Conservation (phyloP, 1,284 basidiomycete genomes). For the Ustilago shanxiensis region DNA sequence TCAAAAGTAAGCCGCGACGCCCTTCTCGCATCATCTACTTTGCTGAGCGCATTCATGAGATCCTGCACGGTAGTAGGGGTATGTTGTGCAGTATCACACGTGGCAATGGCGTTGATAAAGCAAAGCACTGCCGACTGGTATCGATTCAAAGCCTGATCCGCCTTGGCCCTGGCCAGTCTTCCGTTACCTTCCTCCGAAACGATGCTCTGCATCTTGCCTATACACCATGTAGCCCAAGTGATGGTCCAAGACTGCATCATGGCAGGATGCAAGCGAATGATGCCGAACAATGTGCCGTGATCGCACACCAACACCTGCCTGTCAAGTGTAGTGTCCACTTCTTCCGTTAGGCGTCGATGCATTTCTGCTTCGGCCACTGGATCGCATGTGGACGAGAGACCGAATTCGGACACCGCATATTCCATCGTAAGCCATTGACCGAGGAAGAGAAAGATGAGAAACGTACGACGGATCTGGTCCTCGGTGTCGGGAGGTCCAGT, state of each 20-base stretch:
- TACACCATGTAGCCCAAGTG: slow-evolving; percentile 33
- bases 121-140: slow-evolving; percentile 38
- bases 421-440: slow-evolving; percentile 32
- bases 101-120: slow-evolving; percentile 37
- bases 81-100: slow-evolving; percentile 26
- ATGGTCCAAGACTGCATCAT: slow-evolving; percentile 49
- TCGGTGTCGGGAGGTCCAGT: slow-evolving; percentile 30
- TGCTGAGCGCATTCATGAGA: slow-evolving; percentile 18
- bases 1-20: slow-evolving; percentile 18
- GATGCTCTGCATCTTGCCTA: slow-evolving; percentile 26
- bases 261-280: slow-evolving; percentile 36
- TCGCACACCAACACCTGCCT: slow-evolving; percentile 42
- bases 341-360: slow-evolving; percentile 10
- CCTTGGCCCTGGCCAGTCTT: slow-evolving; percentile 34
- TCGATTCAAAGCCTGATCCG: slow-evolving; percentile 26
- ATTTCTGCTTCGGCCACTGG: not conserved
- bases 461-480: slow-evolving; percentile 29
- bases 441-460: slow-evolving; percentile 37
- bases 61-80: slow-evolving; percentile 34
- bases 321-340: slow-evolving; percentile 26
- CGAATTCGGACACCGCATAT: slow-evolving; percentile 33
- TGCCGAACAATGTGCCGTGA: slow-evolving; percentile 38
- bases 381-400: slow-evolving; percentile 9
- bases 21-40: slow-evolving; percentile 24
- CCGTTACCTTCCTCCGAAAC: slow-evolving; percentile 14